phyloP scores from a whole-genome alignment of 2,329 filamentous ascomycete genomes.

The Talaromyces sp. region DNA sequence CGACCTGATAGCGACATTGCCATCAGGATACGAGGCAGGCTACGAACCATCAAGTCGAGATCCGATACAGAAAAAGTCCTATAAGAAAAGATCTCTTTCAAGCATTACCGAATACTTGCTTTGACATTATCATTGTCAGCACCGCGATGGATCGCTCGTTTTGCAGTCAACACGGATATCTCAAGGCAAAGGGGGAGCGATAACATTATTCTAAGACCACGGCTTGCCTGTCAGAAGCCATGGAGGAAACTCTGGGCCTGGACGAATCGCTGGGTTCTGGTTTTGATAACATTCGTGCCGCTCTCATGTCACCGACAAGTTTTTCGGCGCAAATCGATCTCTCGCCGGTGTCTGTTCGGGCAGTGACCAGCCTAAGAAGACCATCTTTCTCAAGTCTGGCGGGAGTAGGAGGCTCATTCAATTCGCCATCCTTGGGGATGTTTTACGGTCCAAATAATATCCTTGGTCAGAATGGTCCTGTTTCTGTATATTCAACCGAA shows the following conservation, averaged over 20 bases:
- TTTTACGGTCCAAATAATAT: neutral
- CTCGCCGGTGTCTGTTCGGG: constrained; percentile 5
- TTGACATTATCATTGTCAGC: neutral
- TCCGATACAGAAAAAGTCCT: neutral
- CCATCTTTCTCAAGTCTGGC: constrained; percentile 2
- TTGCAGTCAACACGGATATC: neutral
- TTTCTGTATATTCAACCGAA: neutral
- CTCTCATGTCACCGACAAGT: constrained; percentile 12
- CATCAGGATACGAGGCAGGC: neutral
- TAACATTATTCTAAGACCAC: neutral
- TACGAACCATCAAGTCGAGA: neutral
- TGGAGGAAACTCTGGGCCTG: constrained; percentile 15
- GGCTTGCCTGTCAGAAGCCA: neutral
- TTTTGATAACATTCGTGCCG: constrained; percentile 18
- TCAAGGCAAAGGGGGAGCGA: neutral
- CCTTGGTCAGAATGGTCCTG: neutral
- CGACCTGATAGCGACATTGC: neutral
- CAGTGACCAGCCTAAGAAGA: neutral
- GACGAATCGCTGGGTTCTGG: constrained; percentile 18
- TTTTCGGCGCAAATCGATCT: neutral
- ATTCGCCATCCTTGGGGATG: neutral
- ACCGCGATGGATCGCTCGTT: neutral
- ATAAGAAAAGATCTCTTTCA: neutral
- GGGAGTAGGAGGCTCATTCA: neutral
- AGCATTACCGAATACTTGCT: neutral